phyloP scores from a whole-genome alignment of 306 rosid species.

The Prosopis cineraria region DNA sequence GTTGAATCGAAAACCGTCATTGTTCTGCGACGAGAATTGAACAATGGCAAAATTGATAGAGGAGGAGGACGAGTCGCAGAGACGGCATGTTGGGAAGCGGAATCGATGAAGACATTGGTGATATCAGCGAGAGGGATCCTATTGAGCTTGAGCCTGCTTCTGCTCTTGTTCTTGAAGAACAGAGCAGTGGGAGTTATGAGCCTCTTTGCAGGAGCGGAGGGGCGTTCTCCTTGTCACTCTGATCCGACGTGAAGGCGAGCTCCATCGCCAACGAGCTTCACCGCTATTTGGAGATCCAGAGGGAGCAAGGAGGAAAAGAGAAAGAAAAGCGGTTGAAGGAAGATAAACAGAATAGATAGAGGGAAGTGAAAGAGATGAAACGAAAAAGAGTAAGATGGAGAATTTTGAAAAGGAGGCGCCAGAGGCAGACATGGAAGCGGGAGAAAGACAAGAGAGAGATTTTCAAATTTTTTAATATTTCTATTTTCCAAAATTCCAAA shows the following conservation, averaged over 20 bases:
- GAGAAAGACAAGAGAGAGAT: no score
- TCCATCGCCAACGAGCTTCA: constrained; percentile 25
- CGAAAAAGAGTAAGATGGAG: no score
- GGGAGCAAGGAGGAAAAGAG: no score
- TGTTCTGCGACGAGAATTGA: constrained; percentile 20
- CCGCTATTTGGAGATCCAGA: not conserved
- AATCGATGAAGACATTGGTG: constrained; percentile 25
- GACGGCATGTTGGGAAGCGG: not conserved
- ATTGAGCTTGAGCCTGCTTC: constrained; percentile 27
- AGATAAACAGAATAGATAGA: no score
- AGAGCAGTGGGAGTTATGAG: not conserved
- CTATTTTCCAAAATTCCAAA: no score
- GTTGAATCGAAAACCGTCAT: not conserved
- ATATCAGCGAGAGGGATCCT: constrained; percentile 43
- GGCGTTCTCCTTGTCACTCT: constrained; percentile 38
- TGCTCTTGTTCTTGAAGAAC: constrained; percentile 32
- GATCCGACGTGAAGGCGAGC: not conserved
- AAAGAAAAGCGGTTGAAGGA: no score
- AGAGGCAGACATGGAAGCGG: no score
- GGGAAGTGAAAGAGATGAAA: no score
- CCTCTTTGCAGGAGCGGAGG: constrained; percentile 17
- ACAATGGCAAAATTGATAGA: not conserved
- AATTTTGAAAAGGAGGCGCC: no score
- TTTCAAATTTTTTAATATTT: no score
- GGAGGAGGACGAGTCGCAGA: not conserved